Conservation (phyloP, 1,284 basidiomycete genomes). For the Taiwanofungus camphoratus region DNA sequence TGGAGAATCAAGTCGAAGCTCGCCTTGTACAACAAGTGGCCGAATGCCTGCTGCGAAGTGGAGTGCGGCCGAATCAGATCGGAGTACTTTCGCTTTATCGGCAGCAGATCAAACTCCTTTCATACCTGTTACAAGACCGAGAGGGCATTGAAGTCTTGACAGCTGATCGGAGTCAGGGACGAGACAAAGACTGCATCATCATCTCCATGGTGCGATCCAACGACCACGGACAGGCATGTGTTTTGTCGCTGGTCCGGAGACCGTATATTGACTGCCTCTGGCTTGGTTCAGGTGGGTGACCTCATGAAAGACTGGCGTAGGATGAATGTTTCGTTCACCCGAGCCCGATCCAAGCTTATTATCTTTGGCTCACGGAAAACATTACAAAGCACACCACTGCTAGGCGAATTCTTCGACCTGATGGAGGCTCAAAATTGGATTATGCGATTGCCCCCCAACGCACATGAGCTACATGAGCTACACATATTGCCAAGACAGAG, state of each 20-base stretch:
- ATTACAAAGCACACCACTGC: constrained; percentile 52
- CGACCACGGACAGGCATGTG: constrained; percentile 59
- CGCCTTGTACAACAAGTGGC: constrained; percentile 57
- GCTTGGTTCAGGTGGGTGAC: constrained; percentile 70
- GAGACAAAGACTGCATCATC: constrained; percentile 94
- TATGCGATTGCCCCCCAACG: constrained; percentile 45
- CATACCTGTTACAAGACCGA: constrained; percentile 46
- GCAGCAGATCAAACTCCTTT: constrained; percentile 89
- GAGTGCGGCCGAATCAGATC: constrained; percentile 67
- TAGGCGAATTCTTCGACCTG: constrained; percentile 69
- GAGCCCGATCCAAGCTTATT: constrained; percentile 85
- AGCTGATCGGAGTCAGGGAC: constrained; percentile 91
- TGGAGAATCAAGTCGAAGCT: constrained; percentile 87
- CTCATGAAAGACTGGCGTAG: constrained; percentile 92
- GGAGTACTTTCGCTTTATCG: constrained; percentile 91
- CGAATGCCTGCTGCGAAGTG: constrained; percentile 58
- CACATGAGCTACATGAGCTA: constrained; percentile 45
- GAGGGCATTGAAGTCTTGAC: constrained; percentile 83
- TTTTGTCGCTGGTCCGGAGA: neutral
- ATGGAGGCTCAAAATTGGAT: constrained; percentile 74
- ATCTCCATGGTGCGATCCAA: constrained; percentile 93
- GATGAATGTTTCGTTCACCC: constrained; percentile 95
- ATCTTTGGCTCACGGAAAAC: constrained; percentile 85
- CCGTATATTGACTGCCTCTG: constrained; percentile 7
- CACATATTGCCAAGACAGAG: constrained; percentile 6